Evolutionary conservation across 805 yeast genomes (phyloP), one percentile per base, ranked within the genome.

Genomic region (Scheffersomyces amazonensis): DNA sequence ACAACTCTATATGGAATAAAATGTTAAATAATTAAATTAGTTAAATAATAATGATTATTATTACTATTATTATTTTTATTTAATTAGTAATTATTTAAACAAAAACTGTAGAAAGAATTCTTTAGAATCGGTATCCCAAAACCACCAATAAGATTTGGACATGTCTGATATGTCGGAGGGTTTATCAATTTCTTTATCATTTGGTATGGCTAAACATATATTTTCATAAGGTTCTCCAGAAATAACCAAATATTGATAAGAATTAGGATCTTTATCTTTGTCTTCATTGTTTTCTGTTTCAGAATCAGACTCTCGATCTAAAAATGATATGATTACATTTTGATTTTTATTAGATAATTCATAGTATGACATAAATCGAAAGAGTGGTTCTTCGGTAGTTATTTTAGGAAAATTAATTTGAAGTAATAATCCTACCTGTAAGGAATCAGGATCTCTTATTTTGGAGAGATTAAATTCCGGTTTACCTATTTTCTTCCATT

Each of bases 201-300:
- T 69, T 1, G 95, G 95, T 10, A 93, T 69, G 41, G 87, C 81
- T 40, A 91, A 66, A 1, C 83, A 85, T 8, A 88, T 69, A 41
- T 82, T 87, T 43, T 88, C 91, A 58, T 87, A 93, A 1, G 97
- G 97, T 56, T 88, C 96, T 2, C 83, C 93, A n/a, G 89, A 81
- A 0, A 90, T 62, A 9, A 90, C 80, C 46, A 93, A 50, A 55
- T 81, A 90, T 60, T 85, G 95, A 59, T 56, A 79, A 8, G 68
- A 64, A 28, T 66, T 60, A 35, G 62, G 52, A n/a, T 52, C 56
- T 7, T 41, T 20, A 6, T 47, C 54, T 10, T 49, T 57, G 11
- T 35, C 36, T 15, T 45, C 47, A 6, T 46, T 52, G 16, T 46
- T 41, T 8, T 47, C 52, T 2, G 37, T 41, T 23, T 46, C 46